These are phyloP conservation scores for Rhizopogon sp. DNA, from an alignment of 768 basidiomycete genomes.

Conservation along the genomic window DNA sequence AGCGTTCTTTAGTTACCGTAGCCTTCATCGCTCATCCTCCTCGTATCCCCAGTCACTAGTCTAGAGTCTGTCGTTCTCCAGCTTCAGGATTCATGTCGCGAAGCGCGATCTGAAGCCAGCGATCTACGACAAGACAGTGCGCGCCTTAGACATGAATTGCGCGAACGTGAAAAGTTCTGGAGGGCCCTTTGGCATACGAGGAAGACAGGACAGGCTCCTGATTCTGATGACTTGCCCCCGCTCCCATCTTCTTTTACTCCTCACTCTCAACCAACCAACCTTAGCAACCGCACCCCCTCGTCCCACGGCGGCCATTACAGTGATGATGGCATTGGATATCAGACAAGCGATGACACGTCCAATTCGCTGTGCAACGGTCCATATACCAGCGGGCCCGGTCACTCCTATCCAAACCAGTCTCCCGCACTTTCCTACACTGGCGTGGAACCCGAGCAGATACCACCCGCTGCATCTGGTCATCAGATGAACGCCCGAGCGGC, in stretches of 20 bases:
- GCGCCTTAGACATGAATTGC: constrained; percentile 57
- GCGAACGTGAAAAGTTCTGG: constrained; percentile 75
- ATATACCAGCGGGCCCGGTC: constrained; percentile 36
- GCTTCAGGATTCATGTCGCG: constrained; percentile 76
- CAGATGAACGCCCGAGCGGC: constrained; percentile 35
- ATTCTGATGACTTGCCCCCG: constrained; percentile 47
- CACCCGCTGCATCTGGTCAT: constrained; percentile 20
- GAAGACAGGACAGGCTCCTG: constrained; percentile 49
- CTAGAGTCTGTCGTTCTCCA: constrained; percentile 81
- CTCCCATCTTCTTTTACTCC: constrained; percentile 39
- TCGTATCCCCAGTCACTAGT: constrained; percentile 55
- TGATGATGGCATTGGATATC: constrained; percentile 45
- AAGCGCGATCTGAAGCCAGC: constrained; percentile 54
- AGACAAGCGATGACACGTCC: constrained; percentile 41
- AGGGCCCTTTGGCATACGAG: constrained; percentile 61
- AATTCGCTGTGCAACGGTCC: constrained; percentile 36
- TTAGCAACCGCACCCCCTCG: constrained; percentile 35
- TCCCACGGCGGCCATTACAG: constrained; percentile 29
- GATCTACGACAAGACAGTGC: constrained; percentile 63
- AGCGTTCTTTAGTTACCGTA: constrained; percentile 3
- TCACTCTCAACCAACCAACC: constrained; percentile 26
- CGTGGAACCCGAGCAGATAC: constrained; percentile 27
- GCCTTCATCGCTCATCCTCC: constrained; percentile 11
- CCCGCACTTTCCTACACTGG: constrained; percentile 37
- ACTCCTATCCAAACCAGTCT: constrained; percentile 41